Percentiles rank a stretch among this genome's conserved stretches.
phyloP scores from a whole-genome alignment of 306 rosid genomes.

The Rubus parviflorus region DNA sequence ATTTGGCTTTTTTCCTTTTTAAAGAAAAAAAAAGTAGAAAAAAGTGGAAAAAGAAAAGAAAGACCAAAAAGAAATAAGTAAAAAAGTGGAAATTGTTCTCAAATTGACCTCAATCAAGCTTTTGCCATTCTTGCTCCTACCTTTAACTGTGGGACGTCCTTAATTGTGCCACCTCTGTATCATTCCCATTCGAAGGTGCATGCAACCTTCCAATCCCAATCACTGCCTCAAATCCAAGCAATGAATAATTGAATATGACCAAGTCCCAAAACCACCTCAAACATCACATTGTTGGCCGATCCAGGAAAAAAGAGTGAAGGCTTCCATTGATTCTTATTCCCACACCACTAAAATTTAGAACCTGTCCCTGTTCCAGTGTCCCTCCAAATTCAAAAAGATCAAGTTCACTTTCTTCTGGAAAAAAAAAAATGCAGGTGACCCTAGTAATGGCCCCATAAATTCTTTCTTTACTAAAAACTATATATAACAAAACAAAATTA shows the following conservation, averaged over 20 bases:
- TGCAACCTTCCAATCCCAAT: not conserved
- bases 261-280: not conserved
- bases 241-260: not conserved
- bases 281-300: not conserved
- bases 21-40: too few species aligned
- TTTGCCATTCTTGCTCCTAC: not conserved
- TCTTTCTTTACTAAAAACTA: not conserved
- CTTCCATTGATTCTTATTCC: constrained; percentile 1
- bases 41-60: too few species aligned
- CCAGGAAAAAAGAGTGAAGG: not conserved
- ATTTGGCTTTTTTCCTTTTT: too few species aligned
- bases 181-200: not conserved
- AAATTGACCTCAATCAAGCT: not conserved
- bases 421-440: not conserved
- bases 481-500: not conserved
- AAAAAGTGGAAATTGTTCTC: not conserved
- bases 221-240: not conserved
- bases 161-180: not conserved
- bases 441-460: not conserved
- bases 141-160: too few species aligned
- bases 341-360: not conserved
- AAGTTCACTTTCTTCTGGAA: not conserved
- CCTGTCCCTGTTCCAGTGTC: not conserved
- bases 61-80: not conserved
- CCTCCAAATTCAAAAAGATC: not conserved